These are phyloP conservation scores for Hyphopichia pseudoburtonii DNA, from an alignment of 1,139 yeast genomes.

Conservation along the genomic window DNA sequence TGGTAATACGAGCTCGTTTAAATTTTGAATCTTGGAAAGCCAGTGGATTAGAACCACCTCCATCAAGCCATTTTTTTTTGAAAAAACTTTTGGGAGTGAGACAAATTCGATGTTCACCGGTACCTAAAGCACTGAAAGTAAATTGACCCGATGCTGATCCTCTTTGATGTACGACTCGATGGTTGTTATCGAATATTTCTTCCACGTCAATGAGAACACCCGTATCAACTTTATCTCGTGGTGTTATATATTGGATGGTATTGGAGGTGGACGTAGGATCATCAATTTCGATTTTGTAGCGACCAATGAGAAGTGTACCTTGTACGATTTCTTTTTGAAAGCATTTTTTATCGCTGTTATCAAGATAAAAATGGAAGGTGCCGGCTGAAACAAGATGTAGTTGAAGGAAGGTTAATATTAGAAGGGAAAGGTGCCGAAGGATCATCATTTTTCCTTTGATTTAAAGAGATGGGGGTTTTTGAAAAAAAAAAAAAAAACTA, in stretches of 20 bases:
- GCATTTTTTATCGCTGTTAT: conserved; percentile 61
- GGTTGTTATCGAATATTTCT: conserved; percentile 66
- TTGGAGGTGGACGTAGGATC: too few species aligned
- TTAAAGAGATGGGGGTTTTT: too few species aligned
- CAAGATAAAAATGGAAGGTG: conserved; percentile 48
- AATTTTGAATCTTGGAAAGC: conserved; percentile 45
- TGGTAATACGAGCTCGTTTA: conserved; percentile 47
- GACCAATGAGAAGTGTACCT: conserved; percentile 59
- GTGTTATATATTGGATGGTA: conserved; percentile 43
- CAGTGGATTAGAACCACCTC: conserved; percentile 11
- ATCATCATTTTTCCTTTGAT: too few species aligned
- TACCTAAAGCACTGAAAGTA: conserved; percentile 65
- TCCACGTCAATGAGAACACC: conserved; percentile 48
- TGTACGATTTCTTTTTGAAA: conserved; percentile 64
- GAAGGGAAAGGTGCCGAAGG: too few species aligned
- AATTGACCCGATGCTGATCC: conserved; percentile 61
- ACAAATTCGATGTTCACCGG: conserved; percentile 75
- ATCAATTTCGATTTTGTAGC: conserved; percentile 56
- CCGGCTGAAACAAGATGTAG: neutral
- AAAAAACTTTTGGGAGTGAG: conserved; percentile 58
- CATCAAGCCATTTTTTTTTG: conserved; percentile 18
- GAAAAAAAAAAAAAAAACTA: too few species aligned
- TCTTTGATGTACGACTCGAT: conserved; percentile 66
- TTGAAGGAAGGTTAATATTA: too few species aligned
- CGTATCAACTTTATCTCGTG: conserved; percentile 30